phyloP scores from a whole-genome alignment of 208 protist genomes.

The Trypanosoma congolense region DNA sequence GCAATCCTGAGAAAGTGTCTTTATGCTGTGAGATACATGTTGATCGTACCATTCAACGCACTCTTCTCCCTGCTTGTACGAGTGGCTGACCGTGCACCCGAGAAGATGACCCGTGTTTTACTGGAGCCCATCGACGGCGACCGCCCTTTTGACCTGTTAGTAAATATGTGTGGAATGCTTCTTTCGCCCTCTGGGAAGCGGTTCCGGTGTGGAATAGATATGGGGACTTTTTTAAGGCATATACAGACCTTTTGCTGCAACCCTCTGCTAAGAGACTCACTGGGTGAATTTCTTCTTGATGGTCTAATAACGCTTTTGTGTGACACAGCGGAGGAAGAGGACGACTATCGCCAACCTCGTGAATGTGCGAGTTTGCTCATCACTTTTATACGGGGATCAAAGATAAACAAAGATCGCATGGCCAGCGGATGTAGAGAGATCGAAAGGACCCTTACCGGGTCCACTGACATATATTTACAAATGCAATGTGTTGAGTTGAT shows the following conservation, averaged over 20 bases:
- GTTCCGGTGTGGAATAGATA: constrained; percentile 45
- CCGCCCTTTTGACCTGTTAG: constrained; percentile 40
- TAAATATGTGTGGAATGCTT: constrained; percentile 32
- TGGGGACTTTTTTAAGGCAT: constrained; percentile 62
- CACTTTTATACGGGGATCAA: constrained; percentile 68
- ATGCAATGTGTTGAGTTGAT: constrained; percentile 87
- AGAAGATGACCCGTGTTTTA: constrained; percentile 29
- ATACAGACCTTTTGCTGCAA: constrained; percentile 49
- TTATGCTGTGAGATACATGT: constrained; percentile 45
- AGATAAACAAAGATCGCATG: constrained; percentile 70
- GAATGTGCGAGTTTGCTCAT: constrained; percentile 74
- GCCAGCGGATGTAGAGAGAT: constrained; percentile 43
- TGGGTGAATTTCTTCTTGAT: constrained; percentile 34
- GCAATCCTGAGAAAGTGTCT: constrained; percentile 61
- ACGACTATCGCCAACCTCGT: constrained; percentile 71
- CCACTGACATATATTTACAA: constrained; percentile 80
- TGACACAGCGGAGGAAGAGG: constrained; percentile 36
- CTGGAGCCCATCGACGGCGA: constrained; percentile 33
- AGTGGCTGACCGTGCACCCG: constrained; percentile 21
- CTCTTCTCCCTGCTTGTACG: constrained; percentile 47
- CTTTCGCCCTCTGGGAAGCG: constrained; percentile 27
- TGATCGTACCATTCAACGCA: constrained; percentile 40
- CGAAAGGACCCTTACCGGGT: constrained; percentile 36
- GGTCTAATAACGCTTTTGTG: constrained; percentile 53
- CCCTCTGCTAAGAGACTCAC: constrained; percentile 43